Evolutionary conservation across 2,329 filamentous ascomycete genomes (phyloP), one percentile per base, ranked within the genome.

Genomic region (Pseudogymnoascus sp.): DNA sequence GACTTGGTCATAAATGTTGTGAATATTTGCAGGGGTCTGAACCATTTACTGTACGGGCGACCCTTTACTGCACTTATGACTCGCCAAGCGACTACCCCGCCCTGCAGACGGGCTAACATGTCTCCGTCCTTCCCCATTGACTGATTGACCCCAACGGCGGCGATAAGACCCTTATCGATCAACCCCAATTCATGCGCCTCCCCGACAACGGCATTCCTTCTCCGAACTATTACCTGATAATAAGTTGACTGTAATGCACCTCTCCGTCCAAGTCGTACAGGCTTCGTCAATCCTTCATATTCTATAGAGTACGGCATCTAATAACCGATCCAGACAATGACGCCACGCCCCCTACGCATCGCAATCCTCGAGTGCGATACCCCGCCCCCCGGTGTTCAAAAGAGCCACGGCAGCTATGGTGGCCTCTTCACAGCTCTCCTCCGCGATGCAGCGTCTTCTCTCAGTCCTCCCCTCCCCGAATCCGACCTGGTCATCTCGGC

Each of bases 301-400:
- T 53, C 3, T 53, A 33, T 18, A 25, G 12, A 25, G 14, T 9
- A 20, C 47, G 9, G 9, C n/a, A 33, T 53, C 25, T 30, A 50
- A 30, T 30, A 50, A 15, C 47, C 1, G 12, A 53, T 14, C 25
- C 1, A 33, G 15, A 53, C 47, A 41, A 71, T 71, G 70, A 61
- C 69, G 4, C 61, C 61, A 22, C 65, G 64, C 6, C 69, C 69
- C 37, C 68, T 72, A 50, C 69, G 71, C 50, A 71, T 97, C 74
- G 91, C 92, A 53, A 82, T 97, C 67, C 85, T 97, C 67, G 90
- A 96, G 79, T 88, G 89, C 77, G 93, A 96, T 75, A 89, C 83
- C 1, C 91, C 91, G 1, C 78, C 88, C 58, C 81, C 84, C 1
- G 74, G 81, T 43, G 83, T 87, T 37, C 76, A 82, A 60, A 80